Evolutionary conservation across 805 yeast species (phyloP), one percentile per base, ranked within the genome.

Genomic region (Saturnispora gosingensis): DNA sequence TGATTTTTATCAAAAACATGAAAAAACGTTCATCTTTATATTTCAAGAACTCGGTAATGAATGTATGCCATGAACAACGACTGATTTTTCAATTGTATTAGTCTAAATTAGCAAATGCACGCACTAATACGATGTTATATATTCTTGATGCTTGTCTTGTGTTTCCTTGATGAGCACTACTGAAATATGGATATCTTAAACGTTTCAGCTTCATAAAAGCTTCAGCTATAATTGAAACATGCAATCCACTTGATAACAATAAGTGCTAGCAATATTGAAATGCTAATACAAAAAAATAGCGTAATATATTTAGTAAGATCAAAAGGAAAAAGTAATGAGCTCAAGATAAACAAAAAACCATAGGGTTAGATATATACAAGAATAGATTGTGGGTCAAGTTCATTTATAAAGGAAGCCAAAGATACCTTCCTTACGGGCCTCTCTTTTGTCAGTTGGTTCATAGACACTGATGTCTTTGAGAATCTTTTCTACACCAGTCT

Each of bases 401-500:
- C 60, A 76, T 66, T 76, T 76, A 58, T 77, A 79, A 51, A 79
- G 69, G 66, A 77, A 79, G 8, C 82, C 74, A 49, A 83, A 76
- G 76, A 83, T 77, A 18, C 80, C 76, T 35, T 75, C 69, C 59
- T 81, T 78, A 61, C 82, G 78, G 59, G 74, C 74, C 50, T 83
- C 85, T 64, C 90, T 80, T 59, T 82, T 83, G 28, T 74, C 81
- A 54, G 73, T 76, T 27, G 97, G 95, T 53, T 83, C 71, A 70
- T 82, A 90, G 1, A 85, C 84, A 56, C 78, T 82, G 43, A 88
- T 76, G 59, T 88, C 90, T 54, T 81, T 81, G 58, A 77, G 76
- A 57, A 93, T 86, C 68, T 86, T 86, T 40, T 76, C 80, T 15
- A 82, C 83, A 27, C 95, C 96, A 55, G 83, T 82, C 20, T 73